Evolutionary conservation across 2,329 filamentous ascomycete genomes (phyloP), one percentile per base, ranked within the genome.

Genomic region (Erysiphe neolycopersici): DNA sequence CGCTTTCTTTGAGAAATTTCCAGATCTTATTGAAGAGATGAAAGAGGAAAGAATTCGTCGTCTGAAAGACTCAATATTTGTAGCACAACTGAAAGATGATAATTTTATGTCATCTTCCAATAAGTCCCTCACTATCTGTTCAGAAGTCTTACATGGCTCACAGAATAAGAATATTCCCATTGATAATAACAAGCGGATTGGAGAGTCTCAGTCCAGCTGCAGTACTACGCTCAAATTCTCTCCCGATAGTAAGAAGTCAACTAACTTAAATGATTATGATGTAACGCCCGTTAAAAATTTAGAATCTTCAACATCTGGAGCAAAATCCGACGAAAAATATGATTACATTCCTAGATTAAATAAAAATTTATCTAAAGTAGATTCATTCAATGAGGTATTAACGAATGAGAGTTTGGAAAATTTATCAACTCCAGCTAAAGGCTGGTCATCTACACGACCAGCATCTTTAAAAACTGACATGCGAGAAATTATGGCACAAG

Each of bases 401-500:
- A 32, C 44, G 10, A 29, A 43, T 14, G 10, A 12, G 2, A 11
- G 32, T 1, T 30, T 14, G 2, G 45, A 44, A 11, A 47, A 38
- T 17, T 42, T 42, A 26, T n/a, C 44, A 37, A 37, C 46, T 16
- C 40, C 45, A 31, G 42, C 44, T 0, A 56, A 55, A 46, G 54
- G 41, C 8, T 58, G 56, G 56, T 55, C 51, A 17, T 54, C 54
- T 3, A 52, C 54, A 12, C 48, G 47, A 11, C 44, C 57, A 13
- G 48, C 52, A 16, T 50, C 52, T 1, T 45, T 53, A 5, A 59
- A 58, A 42, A 49, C 58, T 4, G 33, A 59, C 37, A 76, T 98
- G 62, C 73, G 75, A 31, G 82, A 93, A 48, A 98, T 98, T 44
- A 78, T 95, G 32, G 75, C 76, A 8, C 75, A 93, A 53, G 62